These are phyloP conservation scores for Lentinula raphanica DNA, from an alignment of 768 basidiomycete genomes.

Conservation along the genomic window DNA sequence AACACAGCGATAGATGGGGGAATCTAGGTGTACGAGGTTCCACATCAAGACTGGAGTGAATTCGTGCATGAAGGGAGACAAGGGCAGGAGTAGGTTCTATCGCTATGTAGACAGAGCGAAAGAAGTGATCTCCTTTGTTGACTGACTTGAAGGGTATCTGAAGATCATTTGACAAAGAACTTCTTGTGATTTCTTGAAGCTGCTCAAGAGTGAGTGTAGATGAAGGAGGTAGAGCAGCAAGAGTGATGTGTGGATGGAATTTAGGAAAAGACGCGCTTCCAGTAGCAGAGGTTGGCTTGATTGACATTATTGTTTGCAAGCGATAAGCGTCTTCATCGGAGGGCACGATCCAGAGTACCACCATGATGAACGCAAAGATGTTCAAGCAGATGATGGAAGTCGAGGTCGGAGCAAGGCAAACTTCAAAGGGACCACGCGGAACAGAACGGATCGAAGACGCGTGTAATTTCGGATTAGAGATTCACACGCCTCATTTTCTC, in stretches of 20 bases:
- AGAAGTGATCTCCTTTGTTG: conserved; percentile 57
- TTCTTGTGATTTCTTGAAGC: conserved; percentile 37
- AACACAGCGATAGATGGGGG: conserved; percentile 72
- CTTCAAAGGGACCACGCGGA: not conserved
- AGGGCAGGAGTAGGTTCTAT: conserved; percentile 43
- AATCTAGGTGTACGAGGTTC: conserved; percentile 50
- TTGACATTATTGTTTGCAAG: conserved; percentile 43
- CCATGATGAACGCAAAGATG: not conserved
- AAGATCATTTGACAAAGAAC: conserved; percentile 25
- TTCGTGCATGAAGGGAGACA: conserved; percentile 38
- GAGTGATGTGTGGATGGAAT: conserved; percentile 70
- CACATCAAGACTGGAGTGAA: conserved; percentile 34
- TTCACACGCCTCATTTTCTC: not conserved
- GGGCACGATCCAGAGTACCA: conserved; percentile 72
- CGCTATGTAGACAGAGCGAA: conserved; percentile 62
- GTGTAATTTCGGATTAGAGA: not conserved
- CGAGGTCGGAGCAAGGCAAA: not conserved
- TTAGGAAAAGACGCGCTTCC: conserved; percentile 45
- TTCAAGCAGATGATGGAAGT: not conserved
- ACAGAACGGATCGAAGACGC: not conserved
- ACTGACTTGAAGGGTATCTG: conserved; percentile 47
- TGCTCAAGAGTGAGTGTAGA: conserved; percentile 21
- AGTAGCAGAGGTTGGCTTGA: conserved; percentile 22
- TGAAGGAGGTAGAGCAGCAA: conserved; percentile 38
- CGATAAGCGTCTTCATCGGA: conserved; percentile 32